Evolutionary conservation across 148 eudicot genomes (phyloP).

Genomic region (Rhododendron griersonianum): DNA sequence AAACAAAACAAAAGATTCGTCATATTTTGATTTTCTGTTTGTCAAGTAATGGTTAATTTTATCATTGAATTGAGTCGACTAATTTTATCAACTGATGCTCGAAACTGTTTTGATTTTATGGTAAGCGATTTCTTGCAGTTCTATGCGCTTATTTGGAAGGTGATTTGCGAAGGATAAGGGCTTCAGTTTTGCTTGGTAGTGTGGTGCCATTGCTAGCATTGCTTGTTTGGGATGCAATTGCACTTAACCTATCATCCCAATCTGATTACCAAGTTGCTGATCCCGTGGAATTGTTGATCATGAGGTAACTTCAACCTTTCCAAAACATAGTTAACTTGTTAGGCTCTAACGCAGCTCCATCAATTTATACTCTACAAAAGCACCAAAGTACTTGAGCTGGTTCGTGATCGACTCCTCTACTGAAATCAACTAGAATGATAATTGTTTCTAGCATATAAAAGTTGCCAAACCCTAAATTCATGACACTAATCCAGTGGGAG

Average conservation of each 20-base stretch:
- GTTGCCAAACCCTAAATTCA: neutral
- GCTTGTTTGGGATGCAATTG: conserved; percentile 53
- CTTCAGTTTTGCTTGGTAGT: conserved; percentile 49
- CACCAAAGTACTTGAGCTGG: neutral
- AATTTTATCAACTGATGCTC: neutral
- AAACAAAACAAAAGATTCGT: neutral
- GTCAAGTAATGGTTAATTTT: neutral
- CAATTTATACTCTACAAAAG: neutral
- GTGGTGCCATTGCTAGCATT: conserved; percentile 49
- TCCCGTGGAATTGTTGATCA: conserved; percentile 48
- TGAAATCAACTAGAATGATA: neutral
- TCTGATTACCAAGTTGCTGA: conserved; percentile 35
- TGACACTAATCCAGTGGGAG: conserved; percentile 26
- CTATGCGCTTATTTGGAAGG: conserved; percentile 59
- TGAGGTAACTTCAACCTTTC: conserved; percentile 30
- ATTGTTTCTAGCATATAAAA: neutral
- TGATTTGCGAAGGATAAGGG: conserved; percentile 42
- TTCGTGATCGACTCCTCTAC: neutral
- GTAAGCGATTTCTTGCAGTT: conserved; percentile 31
- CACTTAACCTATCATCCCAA: conserved; percentile 34
- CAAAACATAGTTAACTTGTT: neutral
- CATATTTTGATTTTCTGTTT: neutral
- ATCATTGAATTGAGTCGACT: neutral
- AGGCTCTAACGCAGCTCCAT: neutral
- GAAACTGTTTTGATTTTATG: neutral